Conservation (phyloP, 495 filamentous ascomycete genomes). For the Cryomyces minteri region DNA sequence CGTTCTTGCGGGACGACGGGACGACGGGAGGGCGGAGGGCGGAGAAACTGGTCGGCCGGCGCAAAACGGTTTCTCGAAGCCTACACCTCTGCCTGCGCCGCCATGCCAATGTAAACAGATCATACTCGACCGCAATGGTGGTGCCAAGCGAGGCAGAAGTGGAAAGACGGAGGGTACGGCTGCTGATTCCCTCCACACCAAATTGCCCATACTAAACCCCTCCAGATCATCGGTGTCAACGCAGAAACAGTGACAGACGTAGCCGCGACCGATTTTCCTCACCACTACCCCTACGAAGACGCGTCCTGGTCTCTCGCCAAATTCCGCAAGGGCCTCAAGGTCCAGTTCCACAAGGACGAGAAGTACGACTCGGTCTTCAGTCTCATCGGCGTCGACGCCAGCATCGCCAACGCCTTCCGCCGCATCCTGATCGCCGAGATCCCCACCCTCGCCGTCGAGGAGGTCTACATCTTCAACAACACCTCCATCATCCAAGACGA, state of each 20-base stretch:
- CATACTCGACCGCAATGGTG: not conserved
- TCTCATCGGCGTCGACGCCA: constrained; percentile 75
- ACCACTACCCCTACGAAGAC: constrained; percentile 79
- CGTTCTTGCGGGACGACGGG: too few species aligned
- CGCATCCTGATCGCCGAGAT: constrained; percentile 93
- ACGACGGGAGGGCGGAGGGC: too few species aligned
- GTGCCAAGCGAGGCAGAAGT: constrained; percentile 9
- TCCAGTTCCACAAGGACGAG: constrained; percentile 71
- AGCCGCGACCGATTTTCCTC: constrained; percentile 74
- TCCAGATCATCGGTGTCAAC: constrained; percentile 68
- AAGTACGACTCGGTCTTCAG: constrained; percentile 67
- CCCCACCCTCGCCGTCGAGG: constrained; percentile 82
- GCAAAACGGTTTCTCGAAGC: too few species aligned
- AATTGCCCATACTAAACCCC: not conserved
- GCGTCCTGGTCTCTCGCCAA: constrained; percentile 66
- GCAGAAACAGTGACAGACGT: constrained; percentile 77
- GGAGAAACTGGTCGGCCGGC: too few species aligned
- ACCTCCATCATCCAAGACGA: constrained; percentile 96
- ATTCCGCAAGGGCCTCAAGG: constrained; percentile 48
- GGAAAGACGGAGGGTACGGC: constrained; percentile 12
- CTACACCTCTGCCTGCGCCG: not conserved
- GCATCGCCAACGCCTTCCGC: constrained; percentile 94
- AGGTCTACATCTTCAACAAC: constrained; percentile 81
- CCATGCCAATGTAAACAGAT: not conserved
- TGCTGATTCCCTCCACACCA: not conserved